A percentile compares a stretch with the other conserved stretches of the same genome.
These are phyloP conservation scores for Epipyxis sp. DNA, from an alignment of 108 stramenopile genomes.

Conservation along the genomic window DNA sequence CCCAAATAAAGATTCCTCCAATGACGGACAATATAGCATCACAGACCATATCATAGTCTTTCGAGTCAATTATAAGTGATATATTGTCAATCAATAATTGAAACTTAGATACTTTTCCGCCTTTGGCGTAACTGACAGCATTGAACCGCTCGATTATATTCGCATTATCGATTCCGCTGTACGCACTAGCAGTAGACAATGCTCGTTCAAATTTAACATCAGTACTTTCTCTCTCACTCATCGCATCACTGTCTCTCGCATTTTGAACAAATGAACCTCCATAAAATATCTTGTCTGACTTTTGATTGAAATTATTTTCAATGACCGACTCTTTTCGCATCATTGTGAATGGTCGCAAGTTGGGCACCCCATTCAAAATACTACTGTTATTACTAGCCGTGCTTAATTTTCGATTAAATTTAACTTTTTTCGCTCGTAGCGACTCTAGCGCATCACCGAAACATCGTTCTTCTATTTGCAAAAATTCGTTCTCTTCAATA, in stretches of 20 bases:
- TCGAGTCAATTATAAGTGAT: background rate
- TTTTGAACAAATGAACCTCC: too few species aligned
- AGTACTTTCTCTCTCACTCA: too few species aligned
- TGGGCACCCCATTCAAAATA: too few species aligned
- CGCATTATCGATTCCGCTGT: background rate
- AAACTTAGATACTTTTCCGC: background rate
- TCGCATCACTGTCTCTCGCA: too few species aligned
- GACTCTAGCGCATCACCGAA: background rate
- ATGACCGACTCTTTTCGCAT: too few species aligned
- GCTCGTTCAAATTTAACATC: too few species aligned
- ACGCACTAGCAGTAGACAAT: background rate
- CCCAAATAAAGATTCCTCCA: background rate
- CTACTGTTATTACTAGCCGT: too few species aligned
- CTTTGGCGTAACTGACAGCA: background rate
- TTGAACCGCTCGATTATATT: background rate
- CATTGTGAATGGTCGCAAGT: too few species aligned
- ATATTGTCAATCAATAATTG: background rate
- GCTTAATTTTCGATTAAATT: background rate
- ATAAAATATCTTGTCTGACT: too few species aligned
- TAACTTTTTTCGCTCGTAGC: background rate
- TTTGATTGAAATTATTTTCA: too few species aligned
- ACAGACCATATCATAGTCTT: background rate
- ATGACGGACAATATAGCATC: background rate
- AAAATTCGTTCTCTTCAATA: background rate
- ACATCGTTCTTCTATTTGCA: background rate